phyloP scores from a whole-genome alignment of 768 basidiomycete species.

The Infundibulicybe gibba region DNA sequence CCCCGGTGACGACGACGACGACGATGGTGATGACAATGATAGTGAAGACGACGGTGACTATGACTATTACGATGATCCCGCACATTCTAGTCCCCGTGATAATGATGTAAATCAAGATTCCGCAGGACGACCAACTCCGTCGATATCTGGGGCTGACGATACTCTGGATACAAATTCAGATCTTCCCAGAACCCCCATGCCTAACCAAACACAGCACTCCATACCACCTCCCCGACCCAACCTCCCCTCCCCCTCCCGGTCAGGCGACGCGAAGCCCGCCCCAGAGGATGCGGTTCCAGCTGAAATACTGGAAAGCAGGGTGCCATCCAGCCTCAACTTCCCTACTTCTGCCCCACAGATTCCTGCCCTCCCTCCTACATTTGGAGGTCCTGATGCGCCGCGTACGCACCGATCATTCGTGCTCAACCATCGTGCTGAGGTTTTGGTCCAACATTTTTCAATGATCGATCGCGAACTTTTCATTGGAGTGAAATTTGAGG shows the following conservation, averaged over 20 bases:
- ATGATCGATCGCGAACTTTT: slow-evolving; percentile 90
- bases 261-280: slow-evolving; percentile 43
- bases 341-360: slow-evolving; percentile 13
- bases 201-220: slow-evolving; percentile 23
- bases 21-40: slow-evolving; percentile 16
- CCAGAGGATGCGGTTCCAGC: slow-evolving; percentile 61
- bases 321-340: slow-evolving; percentile 27
- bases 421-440: slow-evolving; percentile 54
- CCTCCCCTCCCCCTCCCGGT: slow-evolving; percentile 25
- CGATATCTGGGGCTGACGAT: slow-evolving; percentile 6
- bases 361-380: slow-evolving; percentile 28
- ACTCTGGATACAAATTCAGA: slow-evolving; percentile 5
- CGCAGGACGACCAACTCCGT: neutral
- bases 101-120: neutral
- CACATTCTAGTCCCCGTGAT: no score
- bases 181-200: slow-evolving; percentile 27
- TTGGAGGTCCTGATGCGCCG: slow-evolving; percentile 29
- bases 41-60: slow-evolving; percentile 7
- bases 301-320: slow-evolving; percentile 62
- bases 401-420: slow-evolving; percentile 72
- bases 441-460: slow-evolving; percentile 73
- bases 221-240: slow-evolving; percentile 18
- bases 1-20: slow-evolving; percentile 40
- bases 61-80: slow-evolving; percentile 3
- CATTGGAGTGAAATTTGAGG: slow-evolving; percentile 82